Evolutionary conservation across 2,329 filamentous ascomycete species (phyloP), one percentile per base, ranked within the genome.

Genomic region (Fusarium sp.): DNA sequence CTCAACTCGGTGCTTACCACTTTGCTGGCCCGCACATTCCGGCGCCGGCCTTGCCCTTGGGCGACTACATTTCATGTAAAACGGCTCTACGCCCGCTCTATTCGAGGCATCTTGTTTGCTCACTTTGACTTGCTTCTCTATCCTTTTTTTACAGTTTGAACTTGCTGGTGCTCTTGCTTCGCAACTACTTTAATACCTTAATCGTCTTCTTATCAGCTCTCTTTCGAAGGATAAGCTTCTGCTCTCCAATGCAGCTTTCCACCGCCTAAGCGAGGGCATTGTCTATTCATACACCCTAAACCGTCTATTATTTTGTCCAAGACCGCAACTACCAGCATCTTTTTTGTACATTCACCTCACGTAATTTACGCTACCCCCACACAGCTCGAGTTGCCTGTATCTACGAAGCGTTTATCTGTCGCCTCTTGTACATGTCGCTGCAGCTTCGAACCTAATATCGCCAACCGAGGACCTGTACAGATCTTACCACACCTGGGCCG

Each of bases 61-160:
- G 51, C 63, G 54, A 55, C 69, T 70, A 62, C 67, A 68, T 69
- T 70, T 70, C 58, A 65, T 70, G 50, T 69, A 71, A 65, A 69
- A 56, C 45, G 48, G 58, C 58, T 31, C 46, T 58, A 52, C 52
- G 40, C 57, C 64, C 64, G 35, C 69, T 47, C 41, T 15, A 19
- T 34, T 58, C 38, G 50, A 65, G 45, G 41, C 59, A 53, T 22
- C 42, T 46, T 50, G 36, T 38, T 52, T 50, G 36, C 45, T 35
- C 51, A 51, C 44, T 51, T 42, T 9, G 38, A 45, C 24, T 26
- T 31, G 40, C 41, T 24, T 38, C 13, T 43, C 43, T 44, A 13
- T 48, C 19, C 12, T 6, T 32, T 25, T 25, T 11, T 51, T 9
- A 13, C n/a, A 31, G 44, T n/a, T 13, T 41, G 19, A 22, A 8